A percentile compares a stretch with the other conserved stretches of the same genome.
These are phyloP conservation scores for Globisporangium paroecandrum DNA, from an alignment of 352 stramenopile genomes.

Conservation along the genomic window DNA sequence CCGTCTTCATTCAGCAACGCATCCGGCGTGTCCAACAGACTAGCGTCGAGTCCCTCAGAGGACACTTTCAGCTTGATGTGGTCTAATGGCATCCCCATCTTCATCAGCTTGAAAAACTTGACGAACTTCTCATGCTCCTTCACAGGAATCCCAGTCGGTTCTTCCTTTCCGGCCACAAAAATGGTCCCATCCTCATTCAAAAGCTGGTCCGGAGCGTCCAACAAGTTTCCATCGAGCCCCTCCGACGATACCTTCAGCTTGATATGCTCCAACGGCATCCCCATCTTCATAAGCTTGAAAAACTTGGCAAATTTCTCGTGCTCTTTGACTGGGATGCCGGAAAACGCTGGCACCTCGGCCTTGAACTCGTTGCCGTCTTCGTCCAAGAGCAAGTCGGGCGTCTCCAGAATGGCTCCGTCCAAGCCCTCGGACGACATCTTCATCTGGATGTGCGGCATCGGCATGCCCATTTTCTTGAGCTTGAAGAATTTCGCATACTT, in stretches of 20 bases:
- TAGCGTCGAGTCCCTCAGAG: slow-evolving; percentile 86
- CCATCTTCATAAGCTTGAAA: slow-evolving; percentile 83
- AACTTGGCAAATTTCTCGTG: slow-evolving; percentile 70
- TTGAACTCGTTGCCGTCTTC: slow-evolving; percentile 46
- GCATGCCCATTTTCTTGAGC: slow-evolving; percentile 94
- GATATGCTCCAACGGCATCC: slow-evolving; percentile 75
- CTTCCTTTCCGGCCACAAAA: slow-evolving; percentile 33
- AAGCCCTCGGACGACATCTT: slow-evolving; percentile 92
- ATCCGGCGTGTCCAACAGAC: slow-evolving; percentile 76
- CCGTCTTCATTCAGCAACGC: slow-evolving; percentile 56
- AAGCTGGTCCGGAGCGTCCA: slow-evolving; percentile 63
- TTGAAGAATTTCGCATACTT: slow-evolving; percentile 93
- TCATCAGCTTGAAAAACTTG: slow-evolving; percentile 81
- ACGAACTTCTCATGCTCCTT: slow-evolving; percentile 87
- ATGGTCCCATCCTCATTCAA: slow-evolving; percentile 48
- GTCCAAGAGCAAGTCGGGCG: slow-evolving; percentile 51
- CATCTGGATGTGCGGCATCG: slow-evolving; percentile 88
- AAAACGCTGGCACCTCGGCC: slow-evolving; percentile 4
- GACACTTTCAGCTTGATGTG: slow-evolving; percentile 76
- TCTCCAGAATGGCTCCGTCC: slow-evolving; percentile 81
- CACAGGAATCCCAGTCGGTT: slow-evolving; percentile 31
- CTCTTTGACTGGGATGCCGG: slow-evolving; percentile 63
- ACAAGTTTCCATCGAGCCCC: slow-evolving; percentile 81
- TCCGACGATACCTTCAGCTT: slow-evolving; percentile 76
- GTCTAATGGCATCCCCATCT: slow-evolving; percentile 80